Evolutionary conservation across 2,329 filamentous ascomycete genomes (phyloP).

Genomic region (Sclerotinia nivalis): DNA sequence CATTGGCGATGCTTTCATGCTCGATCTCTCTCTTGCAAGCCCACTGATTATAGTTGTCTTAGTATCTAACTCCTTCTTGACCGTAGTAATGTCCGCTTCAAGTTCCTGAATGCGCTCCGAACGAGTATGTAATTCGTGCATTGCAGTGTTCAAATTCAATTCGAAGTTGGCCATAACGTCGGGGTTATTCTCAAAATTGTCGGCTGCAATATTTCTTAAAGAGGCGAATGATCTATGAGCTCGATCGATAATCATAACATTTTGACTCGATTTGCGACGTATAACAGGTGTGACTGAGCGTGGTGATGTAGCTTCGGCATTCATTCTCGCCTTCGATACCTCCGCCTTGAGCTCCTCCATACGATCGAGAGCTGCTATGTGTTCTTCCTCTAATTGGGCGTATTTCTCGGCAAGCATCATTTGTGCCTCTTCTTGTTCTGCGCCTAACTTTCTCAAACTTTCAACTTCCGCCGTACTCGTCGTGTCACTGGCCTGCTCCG

Average conservation of each 20-base stretch:
- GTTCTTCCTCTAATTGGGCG: constrained; percentile 76
- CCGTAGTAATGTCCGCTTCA: constrained; percentile 77
- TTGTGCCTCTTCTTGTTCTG: constrained; percentile 76
- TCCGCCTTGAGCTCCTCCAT: constrained; percentile 91
- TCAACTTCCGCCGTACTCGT: constrained; percentile 66
- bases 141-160: constrained; percentile 83
- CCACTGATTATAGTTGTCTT: constrained; percentile 97
- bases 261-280: constrained; percentile 90
- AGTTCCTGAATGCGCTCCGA: constrained; percentile 89
- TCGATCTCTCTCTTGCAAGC: constrained; percentile 87
- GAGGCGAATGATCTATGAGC: constrained; percentile 89
- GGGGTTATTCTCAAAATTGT: constrained; percentile 79
- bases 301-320: constrained; percentile 52
- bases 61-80: constrained; percentile 94
- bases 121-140: constrained; percentile 85
- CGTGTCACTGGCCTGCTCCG: constrained; percentile 46
- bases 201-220: constrained; percentile 81
- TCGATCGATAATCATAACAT: constrained; percentile 81
- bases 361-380: constrained; percentile 78
- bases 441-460: constrained; percentile 66
- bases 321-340: constrained; percentile 72
- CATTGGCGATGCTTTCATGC: constrained; percentile 78
- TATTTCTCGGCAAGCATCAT: constrained; percentile 75
- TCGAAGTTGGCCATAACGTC: constrained; percentile 93
- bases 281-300: constrained; percentile 74